Conservation (phyloP, 228 moss, liverwort and hornwort genomes). For the Sphagnum fallax region DNA sequence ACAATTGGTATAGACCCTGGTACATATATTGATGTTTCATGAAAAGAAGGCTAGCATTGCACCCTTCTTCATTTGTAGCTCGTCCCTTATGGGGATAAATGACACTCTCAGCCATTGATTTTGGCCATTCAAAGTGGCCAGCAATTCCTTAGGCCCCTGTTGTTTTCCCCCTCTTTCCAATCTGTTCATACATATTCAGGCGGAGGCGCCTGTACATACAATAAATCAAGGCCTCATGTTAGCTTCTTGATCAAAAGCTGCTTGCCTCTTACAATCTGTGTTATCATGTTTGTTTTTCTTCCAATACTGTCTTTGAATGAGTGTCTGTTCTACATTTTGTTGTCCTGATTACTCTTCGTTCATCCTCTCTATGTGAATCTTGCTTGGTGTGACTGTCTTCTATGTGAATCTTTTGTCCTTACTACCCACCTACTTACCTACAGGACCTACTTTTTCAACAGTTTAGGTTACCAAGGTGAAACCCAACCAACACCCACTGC, state of each 20-base stretch:
- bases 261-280: no score
- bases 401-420: no score
- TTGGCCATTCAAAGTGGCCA: conserved; percentile 29
- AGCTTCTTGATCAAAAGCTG: conserved; percentile 6
- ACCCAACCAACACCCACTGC: no score
- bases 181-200: conserved; percentile 18
- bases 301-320: no score
- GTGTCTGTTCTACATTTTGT: no score
- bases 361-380: no score
- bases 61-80: conserved; percentile 3
- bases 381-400: no score
- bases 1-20: conserved; percentile 10
- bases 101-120: conserved; percentile 19
- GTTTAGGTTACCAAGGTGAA: no score
- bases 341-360: no score
- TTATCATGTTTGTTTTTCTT: no score
- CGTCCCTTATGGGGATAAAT: conserved; percentile 20
- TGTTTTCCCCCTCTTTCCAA: conserved; percentile 11
- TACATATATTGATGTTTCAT: conserved; percentile 19
- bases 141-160: conserved; percentile 18
- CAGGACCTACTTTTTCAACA: no score
- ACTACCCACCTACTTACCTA: no score
- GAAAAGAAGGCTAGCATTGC: conserved; percentile 17
- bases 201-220: conserved; percentile 20
- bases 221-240: conserved; percentile 17